Conservation (phyloP, 1,139 yeast species). For the Pneumocystis murina region DNA sequence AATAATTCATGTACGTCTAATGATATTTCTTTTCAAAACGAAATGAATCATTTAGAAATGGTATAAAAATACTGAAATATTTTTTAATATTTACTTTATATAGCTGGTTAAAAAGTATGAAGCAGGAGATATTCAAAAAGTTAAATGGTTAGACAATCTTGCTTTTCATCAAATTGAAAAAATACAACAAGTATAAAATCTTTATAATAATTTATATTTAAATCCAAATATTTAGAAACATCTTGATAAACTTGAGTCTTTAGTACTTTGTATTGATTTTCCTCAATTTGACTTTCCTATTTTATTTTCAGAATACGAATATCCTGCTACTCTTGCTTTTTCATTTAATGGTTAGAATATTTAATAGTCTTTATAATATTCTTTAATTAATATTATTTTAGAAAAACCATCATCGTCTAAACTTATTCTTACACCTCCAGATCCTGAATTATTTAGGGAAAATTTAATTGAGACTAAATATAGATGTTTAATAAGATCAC, state of each 20-base stretch:
- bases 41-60: conserved; percentile 33
- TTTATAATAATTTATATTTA: not conserved
- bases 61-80: conserved; percentile 3
- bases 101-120: conserved; percentile 46
- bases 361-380: conserved; percentile 11
- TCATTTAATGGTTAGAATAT: not conserved
- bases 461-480: conserved; percentile 85
- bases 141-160: conserved; percentile 65
- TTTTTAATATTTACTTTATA: not conserved
- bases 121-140: conserved; percentile 45
- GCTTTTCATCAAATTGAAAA: conserved; percentile 45
- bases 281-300: conserved; percentile 70
- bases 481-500: conserved; percentile 68
- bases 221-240: not conserved
- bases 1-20: conserved; percentile 20
- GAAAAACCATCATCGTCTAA: conserved; percentile 21
- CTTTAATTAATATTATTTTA: conserved; percentile 13
- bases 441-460: conserved; percentile 47
- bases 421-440: conserved; percentile 38
- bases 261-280: conserved; percentile 49
- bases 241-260: conserved; percentile 20
- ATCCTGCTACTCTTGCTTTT: conserved; percentile 22
- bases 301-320: conserved; percentile 51
- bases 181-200: conserved; percentile 23
- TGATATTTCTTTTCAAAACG: conserved; percentile 19